Base-by-base conservation (phyloP, 306 rosid genomes). In the Prinsepia uniflora region DNA sequence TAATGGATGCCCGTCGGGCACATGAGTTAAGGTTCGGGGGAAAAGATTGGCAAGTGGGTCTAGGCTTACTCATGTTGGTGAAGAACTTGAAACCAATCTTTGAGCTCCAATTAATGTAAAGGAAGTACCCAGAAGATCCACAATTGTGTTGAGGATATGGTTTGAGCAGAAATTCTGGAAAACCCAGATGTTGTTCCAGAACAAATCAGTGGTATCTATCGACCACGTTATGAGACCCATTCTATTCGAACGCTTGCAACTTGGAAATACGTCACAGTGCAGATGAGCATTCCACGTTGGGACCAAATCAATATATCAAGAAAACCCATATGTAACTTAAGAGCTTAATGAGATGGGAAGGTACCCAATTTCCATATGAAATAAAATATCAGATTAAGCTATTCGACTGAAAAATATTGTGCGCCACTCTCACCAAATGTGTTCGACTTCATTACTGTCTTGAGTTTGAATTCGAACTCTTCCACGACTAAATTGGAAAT, bases 51-150 rank as follows among this genome's bases (percentile, higher is more conserved):
- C 70, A 7, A 9, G 56, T 22, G 24, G 58, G 41, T 22, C 7
- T 8, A 66, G 12, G 44, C 30, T 48, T 49, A 6, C 71, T 67
- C 71, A 67, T 67, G 24, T 7, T 65, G 70, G 52, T 8, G 18
- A 4, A 4, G 7, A 65, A 30, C 40, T 65, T 19, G 18, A 20
- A 45, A 22, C 44, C 19, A 45, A 22, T 12, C 45, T 5, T 14
- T 30, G 44, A 22, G 36, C 17, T 22, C 6, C 4, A 46, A 1
- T 5, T 45, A 66, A 22, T 13, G 15, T 8, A 30, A 30, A 30
- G 2, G 24, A 66, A 66, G 22, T 5, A 67, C 71, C 17, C 58
- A 30, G 45, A 67, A 24, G 58, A 36, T n/a, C n/a, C n/a, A n/a
- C 17, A 67, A 67, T 5, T 24, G 7, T 5, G 71, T n/a, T 42